Percentiles rank a stretch among this genome's conserved stretches.
Evolutionary conservation across 176 grass and related monocot species (phyloP).

Genomic region (Tillandsia leiboldiana): DNA sequence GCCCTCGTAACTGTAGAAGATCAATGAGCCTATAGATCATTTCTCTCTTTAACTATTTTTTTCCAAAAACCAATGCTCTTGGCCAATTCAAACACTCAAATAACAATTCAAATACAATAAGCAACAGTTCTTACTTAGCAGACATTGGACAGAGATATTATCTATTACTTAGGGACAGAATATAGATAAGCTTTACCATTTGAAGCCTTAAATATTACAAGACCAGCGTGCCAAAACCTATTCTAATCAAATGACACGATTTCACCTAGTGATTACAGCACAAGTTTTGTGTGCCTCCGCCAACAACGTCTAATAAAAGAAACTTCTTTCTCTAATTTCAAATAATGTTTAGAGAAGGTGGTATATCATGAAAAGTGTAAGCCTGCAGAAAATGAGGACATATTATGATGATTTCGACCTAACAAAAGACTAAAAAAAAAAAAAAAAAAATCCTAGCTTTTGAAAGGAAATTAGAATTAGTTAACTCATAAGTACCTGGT

Average conservation of each 20-base stretch:
- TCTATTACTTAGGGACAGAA: not conserved
- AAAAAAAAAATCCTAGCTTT: not conserved
- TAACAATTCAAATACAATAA: not conserved
- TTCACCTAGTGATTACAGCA: not conserved
- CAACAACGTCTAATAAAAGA: constrained; percentile 8
- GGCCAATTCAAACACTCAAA: too few species aligned
- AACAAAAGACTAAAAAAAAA: not conserved
- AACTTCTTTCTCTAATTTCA: not conserved
- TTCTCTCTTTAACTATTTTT: not conserved
- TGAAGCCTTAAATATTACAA: not conserved
- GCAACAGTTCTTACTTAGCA: not conserved
- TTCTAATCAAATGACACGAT: not conserved
- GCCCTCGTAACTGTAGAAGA: not conserved
- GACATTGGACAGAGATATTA: not conserved
- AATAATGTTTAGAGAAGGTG: not conserved
- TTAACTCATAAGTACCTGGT: constrained; percentile 33
- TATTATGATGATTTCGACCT: not conserved
- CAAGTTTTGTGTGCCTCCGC: not conserved
- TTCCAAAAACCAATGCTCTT: too few species aligned
- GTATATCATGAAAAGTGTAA: not conserved
- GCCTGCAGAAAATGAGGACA: not conserved
- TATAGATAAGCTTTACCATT: not conserved
- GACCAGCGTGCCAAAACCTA: not conserved
- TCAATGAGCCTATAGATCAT: not conserved
- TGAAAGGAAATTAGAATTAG: not conserved